phyloP scores from a whole-genome alignment of 805 yeast genomes.

The Candida cerambycidarum region DNA sequence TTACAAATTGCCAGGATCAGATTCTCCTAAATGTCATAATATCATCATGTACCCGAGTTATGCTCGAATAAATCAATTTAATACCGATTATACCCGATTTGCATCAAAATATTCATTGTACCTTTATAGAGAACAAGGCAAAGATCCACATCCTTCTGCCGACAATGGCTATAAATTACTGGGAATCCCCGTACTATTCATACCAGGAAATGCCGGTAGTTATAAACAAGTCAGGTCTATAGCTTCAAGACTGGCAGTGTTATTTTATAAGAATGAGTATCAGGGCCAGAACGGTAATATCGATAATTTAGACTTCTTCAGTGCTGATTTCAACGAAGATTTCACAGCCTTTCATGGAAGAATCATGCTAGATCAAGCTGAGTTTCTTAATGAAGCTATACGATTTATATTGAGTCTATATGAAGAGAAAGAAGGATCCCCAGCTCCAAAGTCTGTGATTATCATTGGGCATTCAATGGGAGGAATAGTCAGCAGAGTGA shows the following conservation, averaged over 20 bases:
- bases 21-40: slow-evolving; percentile 52
- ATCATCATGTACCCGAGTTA: slow-evolving; percentile 85
- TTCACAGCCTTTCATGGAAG: slow-evolving; percentile 95
- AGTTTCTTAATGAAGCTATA: slow-evolving; percentile 86
- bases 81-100: slow-evolving; percentile 61
- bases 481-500: slow-evolving; percentile 86
- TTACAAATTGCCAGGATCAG: slow-evolving; percentile 26
- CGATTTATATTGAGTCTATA: slow-evolving; percentile 72
- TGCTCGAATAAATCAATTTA: slow-evolving; percentile 72
- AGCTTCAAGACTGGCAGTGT: slow-evolving; percentile 75
- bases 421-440: slow-evolving; percentile 45
- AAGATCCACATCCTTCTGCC: slow-evolving; percentile 53
- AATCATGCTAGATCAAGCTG: slow-evolving; percentile 91
- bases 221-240: slow-evolving; percentile 85
- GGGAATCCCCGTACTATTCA: slow-evolving; percentile 88
- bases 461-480: slow-evolving; percentile 96
- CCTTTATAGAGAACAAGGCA: slow-evolving; percentile 80
- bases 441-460: slow-evolving; percentile 55
- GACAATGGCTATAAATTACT: slow-evolving; percentile 33
- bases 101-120: slow-evolving; percentile 84
- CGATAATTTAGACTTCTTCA: slow-evolving; percentile 73
- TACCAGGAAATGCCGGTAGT: slow-evolving; percentile 98
- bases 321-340: slow-evolving; percentile 94
- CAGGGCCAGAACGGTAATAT: slow-evolving; percentile 29
- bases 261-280: slow-evolving; percentile 41